These are phyloP conservation scores for Chrysanthemum makinoi DNA, from an alignment of 129 eudicot species.

Conservation along the genomic window DNA sequence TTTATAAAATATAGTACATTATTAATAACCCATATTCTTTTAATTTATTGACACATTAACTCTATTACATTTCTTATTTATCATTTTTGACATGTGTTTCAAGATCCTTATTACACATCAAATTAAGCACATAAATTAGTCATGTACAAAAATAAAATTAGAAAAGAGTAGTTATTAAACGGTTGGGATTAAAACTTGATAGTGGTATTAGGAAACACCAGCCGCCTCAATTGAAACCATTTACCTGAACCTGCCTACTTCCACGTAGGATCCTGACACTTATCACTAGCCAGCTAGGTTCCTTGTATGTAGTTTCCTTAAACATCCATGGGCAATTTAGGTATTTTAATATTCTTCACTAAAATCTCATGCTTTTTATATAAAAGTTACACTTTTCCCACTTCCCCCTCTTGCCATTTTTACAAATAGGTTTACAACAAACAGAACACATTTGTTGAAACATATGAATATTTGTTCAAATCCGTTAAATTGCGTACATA, in stretches of 20 bases:
- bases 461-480: too few relatives aligned
- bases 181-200: neutral
- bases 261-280: conserved; percentile 34
- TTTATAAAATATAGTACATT: too few relatives aligned
- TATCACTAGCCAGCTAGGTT: conserved; percentile 17
- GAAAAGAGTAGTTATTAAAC: neutral
- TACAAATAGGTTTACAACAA: too few relatives aligned
- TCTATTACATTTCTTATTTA: too few relatives aligned
- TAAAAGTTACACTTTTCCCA: conserved; percentile 19
- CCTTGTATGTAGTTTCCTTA: conserved; percentile 18
- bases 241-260: neutral
- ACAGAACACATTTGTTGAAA: too few relatives aligned
- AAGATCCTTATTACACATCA: too few relatives aligned
- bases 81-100: too few relatives aligned
- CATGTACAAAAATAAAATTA: too few relatives aligned
- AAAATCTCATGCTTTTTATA: conserved; percentile 11
- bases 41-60: too few relatives aligned
- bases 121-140: too few relatives aligned
- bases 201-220: conserved; percentile 17
- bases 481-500: too few relatives aligned
- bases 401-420: conserved; percentile 10
- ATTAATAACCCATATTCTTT: too few relatives aligned
- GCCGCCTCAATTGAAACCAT: conserved; percentile 37
- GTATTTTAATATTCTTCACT: neutral
- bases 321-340: conserved; percentile 21